phyloP scores from a whole-genome alignment of 2,329 filamentous ascomycete genomes.

The Mariannaea elegans region DNA sequence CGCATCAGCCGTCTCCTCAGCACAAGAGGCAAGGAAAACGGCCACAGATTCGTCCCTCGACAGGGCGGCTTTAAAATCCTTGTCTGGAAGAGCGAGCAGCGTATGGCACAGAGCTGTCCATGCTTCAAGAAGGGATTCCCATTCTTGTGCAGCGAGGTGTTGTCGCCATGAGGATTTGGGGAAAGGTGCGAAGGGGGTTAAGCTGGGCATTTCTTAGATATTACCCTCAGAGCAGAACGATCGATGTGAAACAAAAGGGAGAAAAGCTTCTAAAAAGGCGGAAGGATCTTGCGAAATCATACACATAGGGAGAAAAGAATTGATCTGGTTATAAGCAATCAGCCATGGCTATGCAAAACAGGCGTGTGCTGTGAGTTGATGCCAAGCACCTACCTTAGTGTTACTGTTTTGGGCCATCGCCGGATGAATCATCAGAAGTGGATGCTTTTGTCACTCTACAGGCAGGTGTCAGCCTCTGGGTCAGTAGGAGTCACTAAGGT shows the following conservation, averaged over 20 bases:
- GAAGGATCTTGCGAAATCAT: neutral
- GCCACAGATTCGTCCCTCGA: constrained; percentile 66
- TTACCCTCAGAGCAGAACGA: neutral
- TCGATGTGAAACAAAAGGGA: neutral
- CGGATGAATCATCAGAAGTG: constrained; percentile 53
- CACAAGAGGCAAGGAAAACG: constrained; percentile 75
- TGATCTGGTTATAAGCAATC: neutral
- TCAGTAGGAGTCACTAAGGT: neutral
- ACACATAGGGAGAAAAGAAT: neutral
- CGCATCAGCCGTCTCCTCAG: constrained; percentile 58
- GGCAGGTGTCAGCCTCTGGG: constrained; percentile 16
- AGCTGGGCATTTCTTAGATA: constrained; percentile 48
- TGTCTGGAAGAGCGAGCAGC: constrained; percentile 67
- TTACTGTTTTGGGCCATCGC: constrained; percentile 39
- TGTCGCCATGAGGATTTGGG: constrained; percentile 74
- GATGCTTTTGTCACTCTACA: constrained; percentile 29
- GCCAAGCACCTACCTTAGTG: neutral
- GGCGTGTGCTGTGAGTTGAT: neutral
- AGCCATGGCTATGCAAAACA: neutral
- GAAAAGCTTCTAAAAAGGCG: neutral
- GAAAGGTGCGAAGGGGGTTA: constrained; percentile 81
- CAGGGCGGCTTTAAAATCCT: constrained; percentile 62
- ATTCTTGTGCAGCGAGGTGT: constrained; percentile 74
- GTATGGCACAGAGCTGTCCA: constrained; percentile 76
- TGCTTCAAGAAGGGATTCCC: constrained; percentile 78